Evolutionary conservation across 768 basidiomycete genomes (phyloP), one percentile per base, ranked within the genome.

Genomic region (Tubosaeta brunneosetosa): DNA sequence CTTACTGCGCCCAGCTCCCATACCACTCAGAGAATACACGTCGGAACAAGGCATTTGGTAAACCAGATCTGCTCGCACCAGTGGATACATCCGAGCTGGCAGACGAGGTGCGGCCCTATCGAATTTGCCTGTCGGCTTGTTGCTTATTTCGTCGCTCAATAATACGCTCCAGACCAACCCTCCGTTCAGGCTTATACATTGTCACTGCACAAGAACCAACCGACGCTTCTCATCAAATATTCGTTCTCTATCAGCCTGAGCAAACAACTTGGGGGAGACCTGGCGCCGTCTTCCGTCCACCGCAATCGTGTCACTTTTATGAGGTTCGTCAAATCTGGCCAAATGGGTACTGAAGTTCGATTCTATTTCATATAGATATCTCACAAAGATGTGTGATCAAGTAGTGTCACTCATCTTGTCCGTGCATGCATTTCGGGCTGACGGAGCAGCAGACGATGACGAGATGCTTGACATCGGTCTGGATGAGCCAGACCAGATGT

Each of bases 241-340:
- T n/a, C n/a, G n/a, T n/a, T n/a, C 56, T 85, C 7, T 84, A 81
- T 50, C 85, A 83, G 83, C 83, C 83, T 0, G 81, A 85, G 53
- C 72, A 78, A 27, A 73, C 66, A 0, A 83, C 83, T 0, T 85
- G 83, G 83, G 61, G 77, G n/a, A 29, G 80, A 83, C 59, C 64
- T 70, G n/a, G 75, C 79, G 0, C 34, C 66, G 10, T 67, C 73
- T 1, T 67, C 79, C 5, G 73, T 80, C 42, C 60, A 85, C 54
- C 83, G 85, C n/a, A 61, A 60, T 79, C 2, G 59, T 77, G n/a
- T n/a, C n/a, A n/a, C n/a, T n/a, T n/a, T n/a, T n/a, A n/a, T n/a
- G n/a, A n/a, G n/a, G n/a, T n/a, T n/a, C n/a, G n/a, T n/a, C n/a
- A n/a, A n/a, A n/a, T n/a, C n/a, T n/a, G n/a, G n/a, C n/a, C n/a